Base-by-base conservation (phyloP, 2,329 filamentous ascomycete genomes). In the Fusarium acutatum region DNA sequence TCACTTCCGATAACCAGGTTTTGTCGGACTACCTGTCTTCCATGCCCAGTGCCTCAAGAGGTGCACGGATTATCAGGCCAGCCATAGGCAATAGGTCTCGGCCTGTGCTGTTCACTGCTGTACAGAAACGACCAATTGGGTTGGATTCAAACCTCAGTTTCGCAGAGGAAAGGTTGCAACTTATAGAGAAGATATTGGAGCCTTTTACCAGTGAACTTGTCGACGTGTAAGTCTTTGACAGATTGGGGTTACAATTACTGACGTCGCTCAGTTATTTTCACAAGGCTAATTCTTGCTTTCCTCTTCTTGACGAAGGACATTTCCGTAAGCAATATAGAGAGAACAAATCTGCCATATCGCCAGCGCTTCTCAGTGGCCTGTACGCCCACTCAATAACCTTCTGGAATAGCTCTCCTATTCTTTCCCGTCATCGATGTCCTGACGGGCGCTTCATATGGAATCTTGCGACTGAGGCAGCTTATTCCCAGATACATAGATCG, bases 401-500 rank as follows among this genome's bases (percentile, higher is more conserved):
- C 74, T 92, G 90, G 89, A 83, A 84, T 32, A 84, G 85, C 59
- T 86, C 85, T 1, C 82, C 82, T 1, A 79, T 82, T 8, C 77
- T 87, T 7, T 80, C 81, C 9, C 80, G 80, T 10, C 84, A 87
- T 64, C 84, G 86, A 9, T 83, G 86, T 53, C 89, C 89, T 0
- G 89, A 92, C 74, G 83, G 85, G 44, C 86, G 88, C 49, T 91
- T 89, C 76, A 86, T 89, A 14, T 90, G 90, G 85, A 91, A 91
- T 65, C 84, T 90, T 65, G 89, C 89, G 12, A 88, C 86, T 26
- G 88, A 88, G 59, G 88, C 89, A 3, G 82, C 90, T 7, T 89
- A 90, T 70, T 88, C 86, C 1, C 89, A 91, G 65, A 86, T 91
- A 12, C 86, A 89, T 56, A 84, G 88, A 3, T 87, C 87, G 0